Conservation (phyloP, 2,329 filamentous ascomycete species). For the Diatrype stigma region DNA sequence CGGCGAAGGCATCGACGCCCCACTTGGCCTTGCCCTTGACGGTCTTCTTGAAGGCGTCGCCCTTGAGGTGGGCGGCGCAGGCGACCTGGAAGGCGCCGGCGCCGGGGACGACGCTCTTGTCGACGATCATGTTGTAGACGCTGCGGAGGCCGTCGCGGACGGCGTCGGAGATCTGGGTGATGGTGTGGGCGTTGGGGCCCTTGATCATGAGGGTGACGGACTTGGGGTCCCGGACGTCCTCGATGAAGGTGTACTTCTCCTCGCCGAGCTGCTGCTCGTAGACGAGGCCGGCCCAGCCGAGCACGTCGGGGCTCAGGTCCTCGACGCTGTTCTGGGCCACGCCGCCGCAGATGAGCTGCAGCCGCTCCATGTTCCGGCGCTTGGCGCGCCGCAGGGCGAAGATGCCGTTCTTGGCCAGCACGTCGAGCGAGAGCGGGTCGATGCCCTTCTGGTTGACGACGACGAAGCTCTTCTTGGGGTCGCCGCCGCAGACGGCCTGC, state of each 20-base stretch:
- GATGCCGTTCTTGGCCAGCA: slow-evolving; percentile 97
- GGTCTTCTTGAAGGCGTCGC: slow-evolving; percentile 79
- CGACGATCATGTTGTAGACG: slow-evolving; percentile 99
- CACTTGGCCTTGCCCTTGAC: slow-evolving; percentile 98
- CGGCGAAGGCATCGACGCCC: slow-evolving; percentile 91
- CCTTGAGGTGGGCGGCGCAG: slow-evolving; percentile 80
- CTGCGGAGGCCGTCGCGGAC: slow-evolving; percentile 91
- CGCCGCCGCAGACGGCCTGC: slow-evolving; percentile 92
- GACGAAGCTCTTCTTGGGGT: slow-evolving; percentile 92
- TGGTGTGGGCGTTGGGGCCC: slow-evolving; percentile 94
- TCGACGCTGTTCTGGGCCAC: slow-evolving; percentile 94
- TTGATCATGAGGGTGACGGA: slow-evolving; percentile 97
- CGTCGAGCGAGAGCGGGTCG: slow-evolving; percentile 90
- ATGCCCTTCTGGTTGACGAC: slow-evolving; percentile 99
- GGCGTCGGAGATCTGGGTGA: slow-evolving; percentile 92
- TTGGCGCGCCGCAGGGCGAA: slow-evolving; percentile 91
- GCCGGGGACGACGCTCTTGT: slow-evolving; percentile 89
- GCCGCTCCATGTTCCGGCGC: slow-evolving; percentile 97
- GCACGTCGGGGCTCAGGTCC: slow-evolving; percentile 78
- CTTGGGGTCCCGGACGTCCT: slow-evolving; percentile 98
- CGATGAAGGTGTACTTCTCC: slow-evolving; percentile 98
- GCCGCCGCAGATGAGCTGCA: slow-evolving; percentile 92
- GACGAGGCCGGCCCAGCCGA: slow-evolving; percentile 93
- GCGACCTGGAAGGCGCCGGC: slow-evolving; percentile 95
- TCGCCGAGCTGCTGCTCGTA: slow-evolving; percentile 97